phyloP scores from a whole-genome alignment of 78 protist species.

The Protostelium mycophagum region DNA sequence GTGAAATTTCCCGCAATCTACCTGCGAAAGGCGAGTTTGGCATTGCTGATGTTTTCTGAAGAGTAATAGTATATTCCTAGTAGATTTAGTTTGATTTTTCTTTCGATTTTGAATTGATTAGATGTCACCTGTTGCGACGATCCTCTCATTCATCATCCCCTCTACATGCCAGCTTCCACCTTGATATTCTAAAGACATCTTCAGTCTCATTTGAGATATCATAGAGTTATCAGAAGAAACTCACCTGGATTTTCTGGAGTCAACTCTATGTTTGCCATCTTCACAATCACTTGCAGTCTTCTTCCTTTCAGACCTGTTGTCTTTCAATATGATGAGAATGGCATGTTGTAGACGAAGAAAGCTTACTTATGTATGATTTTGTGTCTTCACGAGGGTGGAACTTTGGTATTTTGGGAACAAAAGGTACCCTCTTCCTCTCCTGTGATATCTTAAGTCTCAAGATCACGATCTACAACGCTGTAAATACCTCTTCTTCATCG shows the following conservation, averaged over 20 bases:
- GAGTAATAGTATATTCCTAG: slow-evolving; percentile 51
- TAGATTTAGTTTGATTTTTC: too few relatives aligned
- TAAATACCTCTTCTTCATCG: neutral
- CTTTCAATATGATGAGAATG: too few relatives aligned
- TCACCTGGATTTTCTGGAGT: slow-evolving; percentile 22
- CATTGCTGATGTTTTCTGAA: slow-evolving; percentile 5
- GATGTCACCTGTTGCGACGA: slow-evolving; percentile 53
- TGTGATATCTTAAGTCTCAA: neutral
- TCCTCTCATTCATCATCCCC: slow-evolving; percentile 47
- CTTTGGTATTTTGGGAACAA: neutral
- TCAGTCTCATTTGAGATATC: too few relatives aligned
- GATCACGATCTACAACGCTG: neutral
- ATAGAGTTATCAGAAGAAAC: too few relatives aligned
- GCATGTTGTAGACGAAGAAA: too few relatives aligned
- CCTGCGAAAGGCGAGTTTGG: slow-evolving; percentile 26
- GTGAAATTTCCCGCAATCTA: too few relatives aligned
- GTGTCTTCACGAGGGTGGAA: neutral
- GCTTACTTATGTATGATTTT: too few relatives aligned
- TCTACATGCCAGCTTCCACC: slow-evolving; percentile 66
- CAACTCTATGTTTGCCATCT: slow-evolving; percentile 34
- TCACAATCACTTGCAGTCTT: slow-evolving; percentile 43
- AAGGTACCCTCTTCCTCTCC: neutral
- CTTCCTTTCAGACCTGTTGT: neutral
- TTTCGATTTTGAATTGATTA: too few relatives aligned
- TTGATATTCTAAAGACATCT: neutral